Conservation (phyloP, 768 basidiomycete species). For the Leccinum aurantiacum region DNA sequence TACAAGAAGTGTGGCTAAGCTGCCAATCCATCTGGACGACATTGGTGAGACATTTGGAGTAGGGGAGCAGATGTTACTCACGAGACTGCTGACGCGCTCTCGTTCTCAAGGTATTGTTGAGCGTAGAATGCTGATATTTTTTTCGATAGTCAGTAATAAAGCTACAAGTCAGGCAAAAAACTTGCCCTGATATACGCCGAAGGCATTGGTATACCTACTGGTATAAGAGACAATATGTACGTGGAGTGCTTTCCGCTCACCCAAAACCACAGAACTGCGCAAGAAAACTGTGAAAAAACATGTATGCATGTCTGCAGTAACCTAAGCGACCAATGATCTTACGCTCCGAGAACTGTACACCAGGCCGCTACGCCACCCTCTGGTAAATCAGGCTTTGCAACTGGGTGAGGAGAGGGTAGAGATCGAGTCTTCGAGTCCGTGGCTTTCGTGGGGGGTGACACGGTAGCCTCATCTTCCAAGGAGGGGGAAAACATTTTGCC, state of each 20-base stretch:
- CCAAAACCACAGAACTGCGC: constrained; percentile 29
- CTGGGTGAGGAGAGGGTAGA: not conserved
- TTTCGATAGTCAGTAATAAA: not conserved
- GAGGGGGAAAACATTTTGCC: not conserved
- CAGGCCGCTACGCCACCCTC: constrained; percentile 23
- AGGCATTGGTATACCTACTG: constrained; percentile 19
- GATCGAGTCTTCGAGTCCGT: not conserved
- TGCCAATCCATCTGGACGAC: constrained; percentile 28
- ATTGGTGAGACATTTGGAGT: not conserved
- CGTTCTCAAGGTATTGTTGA: constrained; percentile 19
- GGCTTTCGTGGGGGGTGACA: not conserved
- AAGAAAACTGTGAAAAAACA: constrained; percentile 21
- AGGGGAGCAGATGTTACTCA: not conserved
- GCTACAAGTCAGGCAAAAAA: not conserved
- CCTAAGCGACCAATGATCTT: not conserved
- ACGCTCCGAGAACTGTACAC: constrained; percentile 30
- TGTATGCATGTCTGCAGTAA: not conserved
- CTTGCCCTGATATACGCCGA: constrained; percentile 32
- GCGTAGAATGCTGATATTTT: constrained; percentile 22
- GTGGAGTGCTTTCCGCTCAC: constrained; percentile 1
- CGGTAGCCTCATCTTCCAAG: not conserved
- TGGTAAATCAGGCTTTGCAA: constrained; percentile 3
- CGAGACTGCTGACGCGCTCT: constrained; percentile 25
- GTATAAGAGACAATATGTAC: not conserved
- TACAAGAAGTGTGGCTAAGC: constrained; percentile 19